phyloP scores from a whole-genome alignment of 768 basidiomycete species.

The Dentipellis sp. region DNA sequence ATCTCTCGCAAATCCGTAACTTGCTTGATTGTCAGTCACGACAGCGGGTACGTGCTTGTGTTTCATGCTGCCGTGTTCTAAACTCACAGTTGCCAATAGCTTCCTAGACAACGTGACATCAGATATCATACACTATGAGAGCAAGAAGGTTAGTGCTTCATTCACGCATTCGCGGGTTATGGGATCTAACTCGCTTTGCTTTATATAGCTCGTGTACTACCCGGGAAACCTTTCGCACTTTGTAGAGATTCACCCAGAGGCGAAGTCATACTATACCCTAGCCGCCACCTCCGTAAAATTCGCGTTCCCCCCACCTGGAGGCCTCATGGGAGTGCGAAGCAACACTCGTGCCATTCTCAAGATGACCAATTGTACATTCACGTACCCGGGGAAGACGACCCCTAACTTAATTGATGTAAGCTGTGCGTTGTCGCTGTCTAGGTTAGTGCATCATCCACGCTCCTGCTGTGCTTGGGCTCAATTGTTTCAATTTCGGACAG shows the following conservation, averaged over 20 bases:
- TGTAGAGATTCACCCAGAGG: constrained; percentile 85
- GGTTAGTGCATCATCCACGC: constrained; percentile 32
- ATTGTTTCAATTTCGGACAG: constrained; percentile 35
- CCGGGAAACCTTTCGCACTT: constrained; percentile 87
- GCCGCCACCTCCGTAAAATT: constrained; percentile 92
- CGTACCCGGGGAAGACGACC: constrained; percentile 74
- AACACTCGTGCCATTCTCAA: constrained; percentile 95
- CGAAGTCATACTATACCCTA: constrained; percentile 94
- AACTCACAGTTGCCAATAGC: constrained; percentile 25
- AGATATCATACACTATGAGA: constrained; percentile 96
- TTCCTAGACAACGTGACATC: constrained; percentile 95
- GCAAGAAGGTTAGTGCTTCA: constrained; percentile 56
- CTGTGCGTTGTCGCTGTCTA: constrained; percentile 89
- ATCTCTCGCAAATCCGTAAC: constrained; percentile 76
- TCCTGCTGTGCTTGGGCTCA: constrained; percentile 5
- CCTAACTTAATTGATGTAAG: constrained; percentile 85
- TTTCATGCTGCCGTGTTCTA: background rate
- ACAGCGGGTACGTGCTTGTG: constrained; percentile 68
- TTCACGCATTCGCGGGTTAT: background rate
- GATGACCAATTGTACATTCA: constrained; percentile 84
- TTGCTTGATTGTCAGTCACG: constrained; percentile 91
- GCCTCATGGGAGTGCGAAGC: constrained; percentile 94
- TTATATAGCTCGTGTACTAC: constrained; percentile 76
- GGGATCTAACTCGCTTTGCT: background rate
- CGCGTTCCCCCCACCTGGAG: constrained; percentile 91